Evolutionary conservation across 2,329 filamentous ascomycete species (phyloP).

Genomic region (Ophiostoma australiae): DNA sequence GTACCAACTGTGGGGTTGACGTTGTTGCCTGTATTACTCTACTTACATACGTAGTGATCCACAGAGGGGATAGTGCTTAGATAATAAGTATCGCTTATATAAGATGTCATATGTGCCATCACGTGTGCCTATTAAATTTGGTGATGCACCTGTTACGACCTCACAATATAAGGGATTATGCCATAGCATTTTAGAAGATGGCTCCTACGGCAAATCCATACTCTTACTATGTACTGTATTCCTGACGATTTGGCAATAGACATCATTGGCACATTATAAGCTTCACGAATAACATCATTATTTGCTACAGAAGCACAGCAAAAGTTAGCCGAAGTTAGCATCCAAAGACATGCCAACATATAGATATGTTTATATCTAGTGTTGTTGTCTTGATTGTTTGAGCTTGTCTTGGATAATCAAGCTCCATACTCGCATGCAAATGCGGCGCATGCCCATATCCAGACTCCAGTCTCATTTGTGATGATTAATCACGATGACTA

Average conservation of each 20-base stretch:
- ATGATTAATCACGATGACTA: not conserved
- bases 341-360: not conserved
- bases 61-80: not conserved
- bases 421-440: not conserved
- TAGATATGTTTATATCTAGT: not conserved
- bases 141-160: not conserved
- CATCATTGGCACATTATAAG: not conserved
- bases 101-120: not conserved
- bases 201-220: no score
- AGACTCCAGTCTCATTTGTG: not conserved
- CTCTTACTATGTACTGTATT: no score
- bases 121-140: not conserved
- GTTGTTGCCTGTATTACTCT: slow-evolving; percentile 1
- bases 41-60: not conserved
- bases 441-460: not conserved
- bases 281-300: not conserved
- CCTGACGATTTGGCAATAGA: not conserved
- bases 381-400: not conserved
- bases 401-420: not conserved
- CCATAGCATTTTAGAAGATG: not conserved
- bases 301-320: not conserved
- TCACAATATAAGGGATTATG: not conserved
- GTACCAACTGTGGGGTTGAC: not conserved
- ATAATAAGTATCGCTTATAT: not conserved
- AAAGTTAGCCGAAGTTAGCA: not conserved